Percentiles rank a stretch among this genome's conserved stretches.
Conservation (phyloP, 2,329 filamentous ascomycete genomes). For the Arthrobotrys pseudoclavata region DNA sequence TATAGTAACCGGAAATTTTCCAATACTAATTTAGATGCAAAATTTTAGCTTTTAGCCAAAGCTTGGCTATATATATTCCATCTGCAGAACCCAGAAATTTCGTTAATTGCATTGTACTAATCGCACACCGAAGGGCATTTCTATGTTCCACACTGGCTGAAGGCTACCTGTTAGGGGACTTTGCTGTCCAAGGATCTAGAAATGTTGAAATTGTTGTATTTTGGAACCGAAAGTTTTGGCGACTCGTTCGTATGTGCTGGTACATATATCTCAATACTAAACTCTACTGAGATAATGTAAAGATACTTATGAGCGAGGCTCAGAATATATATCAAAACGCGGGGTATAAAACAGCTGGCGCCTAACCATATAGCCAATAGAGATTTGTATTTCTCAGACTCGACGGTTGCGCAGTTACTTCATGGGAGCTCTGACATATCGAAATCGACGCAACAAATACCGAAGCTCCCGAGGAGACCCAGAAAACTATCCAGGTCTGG, state of each 20-base stretch:
- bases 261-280: neutral
- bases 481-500: neutral
- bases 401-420: neutral
- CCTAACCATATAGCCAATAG: neutral
- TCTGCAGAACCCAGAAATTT: neutral
- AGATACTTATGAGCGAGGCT: slow-evolving; percentile 1
- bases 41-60: too few species aligned
- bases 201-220: neutral
- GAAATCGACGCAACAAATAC: neutral
- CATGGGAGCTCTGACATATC: neutral
- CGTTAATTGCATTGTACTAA: too few species aligned
- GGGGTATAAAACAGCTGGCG: neutral
- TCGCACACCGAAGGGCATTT: too few species aligned
- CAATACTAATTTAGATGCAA: too few species aligned
- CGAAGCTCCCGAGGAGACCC: neutral
- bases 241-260: neutral
- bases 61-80: too few species aligned
- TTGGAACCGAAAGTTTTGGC: neutral
- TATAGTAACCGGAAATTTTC: too few species aligned
- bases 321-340: neutral
- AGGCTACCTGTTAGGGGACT: neutral
- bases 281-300: neutral
- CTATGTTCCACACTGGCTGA: neutral
- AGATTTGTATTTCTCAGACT: neutral
- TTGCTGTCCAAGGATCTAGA: neutral